Evolutionary conservation across 2,329 filamentous ascomycete genomes (phyloP).

Genomic region (Exophiala xenobiotica): DNA sequence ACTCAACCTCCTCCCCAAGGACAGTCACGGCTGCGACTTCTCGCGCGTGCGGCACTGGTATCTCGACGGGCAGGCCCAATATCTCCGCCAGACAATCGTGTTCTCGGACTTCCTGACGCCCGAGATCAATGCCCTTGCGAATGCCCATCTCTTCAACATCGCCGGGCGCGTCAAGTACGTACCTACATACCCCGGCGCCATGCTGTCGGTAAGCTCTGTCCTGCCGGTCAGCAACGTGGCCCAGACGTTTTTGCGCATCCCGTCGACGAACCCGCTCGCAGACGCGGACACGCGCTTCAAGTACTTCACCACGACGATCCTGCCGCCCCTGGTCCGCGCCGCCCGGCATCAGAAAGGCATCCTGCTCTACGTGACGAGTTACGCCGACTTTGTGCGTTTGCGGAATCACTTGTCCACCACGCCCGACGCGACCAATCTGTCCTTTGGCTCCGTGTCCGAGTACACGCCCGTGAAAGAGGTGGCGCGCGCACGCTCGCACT

Average conservation of each 20-base stretch:
- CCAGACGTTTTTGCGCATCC: slow-evolving; percentile 89
- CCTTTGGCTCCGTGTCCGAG: slow-evolving; percentile 84
- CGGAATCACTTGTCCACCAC: slow-evolving; percentile 87
- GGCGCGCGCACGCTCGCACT: slow-evolving; percentile 81
- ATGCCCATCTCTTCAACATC: slow-evolving; percentile 74
- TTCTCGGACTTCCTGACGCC: slow-evolving; percentile 82
- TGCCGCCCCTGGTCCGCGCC: slow-evolving; percentile 71
- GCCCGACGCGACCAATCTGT: slow-evolving; percentile 53
- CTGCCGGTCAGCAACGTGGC: slow-evolving; percentile 63
- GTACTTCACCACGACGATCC: slow-evolving; percentile 79
- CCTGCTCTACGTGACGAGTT: slow-evolving; percentile 86
- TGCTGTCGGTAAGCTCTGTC: slow-evolving; percentile 63
- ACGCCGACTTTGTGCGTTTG: slow-evolving; percentile 91
- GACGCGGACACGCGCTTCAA: slow-evolving; percentile 89
- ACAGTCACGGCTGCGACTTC: slow-evolving; percentile 91
- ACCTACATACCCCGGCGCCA: slow-evolving; percentile 66
- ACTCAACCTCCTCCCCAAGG: slow-evolving; percentile 84
- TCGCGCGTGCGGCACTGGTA: slow-evolving; percentile 88
- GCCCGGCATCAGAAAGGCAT: slow-evolving; percentile 68
- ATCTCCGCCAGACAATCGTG: slow-evolving; percentile 82
- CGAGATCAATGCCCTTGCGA: slow-evolving; percentile 78
- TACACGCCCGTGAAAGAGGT: slow-evolving; percentile 79
- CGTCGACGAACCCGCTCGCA: slow-evolving; percentile 64
- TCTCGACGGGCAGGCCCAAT: slow-evolving; percentile 77
- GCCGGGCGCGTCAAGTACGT: slow-evolving; percentile 75